Evolutionary conservation across 306 rosid genomes (phyloP).

Genomic region (Vigna angularis): DNA sequence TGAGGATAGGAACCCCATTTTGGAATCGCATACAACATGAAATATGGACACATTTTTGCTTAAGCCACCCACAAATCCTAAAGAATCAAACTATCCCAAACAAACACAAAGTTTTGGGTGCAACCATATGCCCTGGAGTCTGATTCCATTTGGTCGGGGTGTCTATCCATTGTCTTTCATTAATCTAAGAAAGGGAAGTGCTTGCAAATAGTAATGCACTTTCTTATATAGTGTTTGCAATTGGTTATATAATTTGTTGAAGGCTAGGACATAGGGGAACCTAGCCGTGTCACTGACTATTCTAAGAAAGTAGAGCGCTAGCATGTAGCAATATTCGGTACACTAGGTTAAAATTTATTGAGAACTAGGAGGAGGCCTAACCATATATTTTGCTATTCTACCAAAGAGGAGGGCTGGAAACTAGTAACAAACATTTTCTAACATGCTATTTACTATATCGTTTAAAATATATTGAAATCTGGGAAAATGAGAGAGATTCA

Average conservation of each 20-base stretch:
- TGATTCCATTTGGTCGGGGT: background rate
- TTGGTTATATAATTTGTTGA: no score
- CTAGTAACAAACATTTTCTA: no score
- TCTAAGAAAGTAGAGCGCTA: background rate
- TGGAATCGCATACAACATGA: conserved; percentile 9
- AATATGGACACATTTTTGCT: conserved; percentile 7
- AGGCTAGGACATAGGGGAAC: background rate
- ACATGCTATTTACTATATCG: no score
- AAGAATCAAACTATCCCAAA: background rate
- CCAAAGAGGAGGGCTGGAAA: no score
- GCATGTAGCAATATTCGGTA: background rate
- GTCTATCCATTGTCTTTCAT: no score
- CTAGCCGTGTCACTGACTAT: background rate
- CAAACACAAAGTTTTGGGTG: background rate
- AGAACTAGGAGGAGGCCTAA: background rate
- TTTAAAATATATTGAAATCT: no score
- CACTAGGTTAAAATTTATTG: no score
- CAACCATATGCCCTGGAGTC: background rate
- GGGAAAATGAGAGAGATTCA: no score
- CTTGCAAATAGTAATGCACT: no score
- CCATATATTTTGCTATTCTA: background rate
- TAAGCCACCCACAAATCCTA: background rate
- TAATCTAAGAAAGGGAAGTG: no score
- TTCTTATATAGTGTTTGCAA: no score
- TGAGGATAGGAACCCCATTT: conserved; percentile 26